Percentiles rank a stretch among this genome's conserved stretches.
Evolutionary conservation across 805 yeast genomes (phyloP).

Genomic region (Ogataea kodamae): DNA sequence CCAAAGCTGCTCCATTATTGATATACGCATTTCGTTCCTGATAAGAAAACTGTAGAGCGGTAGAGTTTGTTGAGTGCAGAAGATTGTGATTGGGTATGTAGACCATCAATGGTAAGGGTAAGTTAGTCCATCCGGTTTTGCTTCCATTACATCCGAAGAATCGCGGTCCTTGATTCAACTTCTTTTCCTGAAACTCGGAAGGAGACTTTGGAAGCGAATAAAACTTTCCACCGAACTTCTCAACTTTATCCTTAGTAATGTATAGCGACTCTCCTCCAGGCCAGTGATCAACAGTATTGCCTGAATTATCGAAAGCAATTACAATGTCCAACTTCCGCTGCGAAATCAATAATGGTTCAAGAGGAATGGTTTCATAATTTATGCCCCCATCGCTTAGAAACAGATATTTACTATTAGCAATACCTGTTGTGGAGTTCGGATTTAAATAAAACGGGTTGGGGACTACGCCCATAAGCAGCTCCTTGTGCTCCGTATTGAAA

Average conservation of each 20-base stretch:
- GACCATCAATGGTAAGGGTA: slow-evolving; percentile 64
- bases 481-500: slow-evolving; percentile 45
- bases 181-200: slow-evolving; percentile 51
- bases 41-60: slow-evolving; percentile 57
- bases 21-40: slow-evolving; percentile 57
- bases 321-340: slow-evolving; percentile 58
- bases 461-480: slow-evolving; percentile 44
- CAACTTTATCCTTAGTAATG: slow-evolving; percentile 49
- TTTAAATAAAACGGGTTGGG: slow-evolving; percentile 38
- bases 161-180: slow-evolving; percentile 60
- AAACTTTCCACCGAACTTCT: slow-evolving; percentile 49
- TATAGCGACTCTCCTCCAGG: slow-evolving; percentile 62
- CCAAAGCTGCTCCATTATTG: slow-evolving; percentile 66
- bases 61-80: slow-evolving; percentile 57
- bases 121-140: slow-evolving; percentile 42
- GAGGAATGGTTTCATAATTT: slow-evolving; percentile 54
- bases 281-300: slow-evolving; percentile 56
- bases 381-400: slow-evolving; percentile 34
- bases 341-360: slow-evolving; percentile 58
- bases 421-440: slow-evolving; percentile 31
- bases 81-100: slow-evolving; percentile 69
- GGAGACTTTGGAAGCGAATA: slow-evolving; percentile 66
- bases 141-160: slow-evolving; percentile 79
- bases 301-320: slow-evolving; percentile 61
- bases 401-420: slow-evolving; percentile 16